Conservation (phyloP, 2,329 filamentous ascomycete genomes). For the Elsinoe perseae region DNA sequence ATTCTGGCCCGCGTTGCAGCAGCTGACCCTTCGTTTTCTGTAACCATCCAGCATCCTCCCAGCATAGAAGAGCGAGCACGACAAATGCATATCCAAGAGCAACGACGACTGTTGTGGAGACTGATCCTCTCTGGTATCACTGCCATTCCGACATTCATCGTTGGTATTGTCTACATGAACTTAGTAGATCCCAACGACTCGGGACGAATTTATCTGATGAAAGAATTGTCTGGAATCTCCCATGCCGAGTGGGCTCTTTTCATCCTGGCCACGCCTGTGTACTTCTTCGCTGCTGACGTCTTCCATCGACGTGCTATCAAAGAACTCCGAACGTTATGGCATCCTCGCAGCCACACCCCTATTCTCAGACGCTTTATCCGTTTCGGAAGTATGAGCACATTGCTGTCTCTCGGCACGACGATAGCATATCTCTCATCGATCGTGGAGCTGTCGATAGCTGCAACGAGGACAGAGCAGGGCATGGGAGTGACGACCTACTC, state of each 20-base stretch:
- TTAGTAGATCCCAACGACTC: conserved; percentile 56
- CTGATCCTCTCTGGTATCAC: conserved; percentile 60
- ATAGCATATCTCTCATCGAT: conserved; percentile 82
- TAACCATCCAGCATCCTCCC: conserved; percentile 68
- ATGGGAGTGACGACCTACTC: conserved; percentile 27
- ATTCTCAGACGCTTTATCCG: conserved; percentile 70
- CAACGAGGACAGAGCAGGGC: conserved; percentile 26
- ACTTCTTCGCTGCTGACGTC: conserved; percentile 76
- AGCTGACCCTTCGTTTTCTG: conserved; percentile 57
- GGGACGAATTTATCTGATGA: conserved; percentile 61
- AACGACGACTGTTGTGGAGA: conserved; percentile 60
- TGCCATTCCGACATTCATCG: conserved; percentile 74
- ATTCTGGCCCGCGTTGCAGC: conserved; percentile 62
- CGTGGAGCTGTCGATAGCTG: conserved; percentile 60
- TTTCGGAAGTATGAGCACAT: conserved; percentile 96
- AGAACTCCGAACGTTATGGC: conserved; percentile 71
- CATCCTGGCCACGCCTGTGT: conserved; percentile 74
- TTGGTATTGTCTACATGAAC: conserved; percentile 88
- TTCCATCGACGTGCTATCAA: conserved; percentile 76
- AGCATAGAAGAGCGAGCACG: conserved; percentile 76
- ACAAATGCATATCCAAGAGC: conserved; percentile 62
- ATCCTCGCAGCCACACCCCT: conserved; percentile 63
- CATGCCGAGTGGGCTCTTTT: conserved; percentile 73
- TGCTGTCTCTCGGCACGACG: conserved; percentile 80
- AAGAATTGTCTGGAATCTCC: conserved; percentile 48